Base-by-base conservation (phyloP, 257 asterid species). In the Nicotiana knightiana region DNA sequence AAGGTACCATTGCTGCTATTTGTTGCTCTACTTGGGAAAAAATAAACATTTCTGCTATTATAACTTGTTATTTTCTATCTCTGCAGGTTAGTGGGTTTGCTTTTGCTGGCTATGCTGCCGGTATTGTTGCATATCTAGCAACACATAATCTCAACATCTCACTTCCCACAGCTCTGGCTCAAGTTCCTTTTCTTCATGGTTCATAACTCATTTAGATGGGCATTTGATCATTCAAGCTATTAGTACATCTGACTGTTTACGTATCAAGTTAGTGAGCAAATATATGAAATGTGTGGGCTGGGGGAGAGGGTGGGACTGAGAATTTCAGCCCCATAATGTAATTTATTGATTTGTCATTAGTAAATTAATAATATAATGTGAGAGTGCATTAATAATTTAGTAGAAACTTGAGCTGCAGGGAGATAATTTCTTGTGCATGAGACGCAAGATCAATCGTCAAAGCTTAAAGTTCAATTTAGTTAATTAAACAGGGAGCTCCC, bases 81-180 rank as follows among this genome's bases (percentile, higher is more conserved):
- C 59, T 84, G 90, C 93, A 96, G 99, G 95, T 96, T 79, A 96
- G 97, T 87, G 99, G 99, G 61, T 96, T 94, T 87, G 99, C 99
- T 77, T 93, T 96, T 85, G 99, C 99, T 62, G 99, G 99, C 80
- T 96, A 94, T 85, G 98, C 93, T 81, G 97, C 98, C 1, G 99
- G 99, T 7, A 90, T 96, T 90, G 97, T 92, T 85, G 90, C 97
- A 16, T 96, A 94, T 89, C 85, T 92, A 66, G 97, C 98, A 1
- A 81, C 89, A 17, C 97, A 94, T 81, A 94, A 94, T 87, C 88
- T 93, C 71, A 78, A 81, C 71, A 28, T 93, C 24, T 80, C 97
- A 83, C 88, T 94, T 37, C 97, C 97, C 0, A 86, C 97, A 67
- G 89, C 97, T 76, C 87, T 96, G 62, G 98, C 97, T 75, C 91